phyloP scores from a whole-genome alignment of 371 early-diverging fungal species.

The Zychaea mexicana region DNA sequence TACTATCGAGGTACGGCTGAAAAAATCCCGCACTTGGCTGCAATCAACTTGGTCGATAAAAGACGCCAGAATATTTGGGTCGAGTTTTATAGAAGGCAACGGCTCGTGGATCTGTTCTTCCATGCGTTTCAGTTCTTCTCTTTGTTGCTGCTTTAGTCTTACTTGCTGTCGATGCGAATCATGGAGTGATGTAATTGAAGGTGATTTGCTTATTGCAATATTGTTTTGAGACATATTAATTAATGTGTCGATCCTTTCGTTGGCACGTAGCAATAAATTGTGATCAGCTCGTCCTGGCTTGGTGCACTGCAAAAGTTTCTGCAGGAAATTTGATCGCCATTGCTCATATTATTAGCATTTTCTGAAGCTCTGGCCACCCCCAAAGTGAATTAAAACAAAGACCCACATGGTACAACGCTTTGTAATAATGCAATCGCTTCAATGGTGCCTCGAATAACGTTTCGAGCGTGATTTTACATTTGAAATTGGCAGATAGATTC shows the following conservation, averaged over 20 bases:
- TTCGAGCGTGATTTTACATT: constrained; percentile 40
- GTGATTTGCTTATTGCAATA: neutral
- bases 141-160: neutral
- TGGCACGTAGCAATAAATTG: constrained; percentile 34
- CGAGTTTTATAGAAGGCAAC: neutral
- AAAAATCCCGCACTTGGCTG: constrained; percentile 28
- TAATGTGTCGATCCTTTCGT: constrained; percentile 39
- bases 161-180: neutral
- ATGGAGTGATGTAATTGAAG: neutral
- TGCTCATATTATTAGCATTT: neutral
- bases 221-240: constrained; percentile 27
- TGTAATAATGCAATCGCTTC: constrained; percentile 51
- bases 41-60: constrained; percentile 20
- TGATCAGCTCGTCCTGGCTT: constrained; percentile 44
- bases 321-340: too few relatives aligned
- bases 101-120: neutral
- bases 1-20: constrained; percentile 22
- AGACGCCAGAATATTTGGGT: neutral
- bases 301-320: constrained; percentile 45
- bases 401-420: constrained; percentile 47
- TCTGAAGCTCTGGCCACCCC: too few relatives aligned
- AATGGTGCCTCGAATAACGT: constrained; percentile 48
- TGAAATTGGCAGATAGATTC: constrained; percentile 27
- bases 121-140: neutral
- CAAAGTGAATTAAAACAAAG: neutral